phyloP scores from a whole-genome alignment of 371 early-diverging fungal genomes.

The Lichtheimia ramosa region DNA sequence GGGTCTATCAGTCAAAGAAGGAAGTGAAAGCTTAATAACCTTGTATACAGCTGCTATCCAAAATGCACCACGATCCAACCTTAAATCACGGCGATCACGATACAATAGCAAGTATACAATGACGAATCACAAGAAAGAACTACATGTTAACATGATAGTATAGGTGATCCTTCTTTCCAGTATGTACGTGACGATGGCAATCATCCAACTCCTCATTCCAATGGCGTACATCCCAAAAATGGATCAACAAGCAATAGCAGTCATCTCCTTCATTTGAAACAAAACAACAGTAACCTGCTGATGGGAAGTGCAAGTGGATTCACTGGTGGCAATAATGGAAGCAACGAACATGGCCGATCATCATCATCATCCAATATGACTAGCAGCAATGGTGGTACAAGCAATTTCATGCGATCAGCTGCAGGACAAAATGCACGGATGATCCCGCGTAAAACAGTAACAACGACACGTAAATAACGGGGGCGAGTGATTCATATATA shows the following conservation, averaged over 20 bases:
- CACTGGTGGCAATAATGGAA: too few species aligned
- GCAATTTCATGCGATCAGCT: conserved; percentile 3
- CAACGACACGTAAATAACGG: background rate
- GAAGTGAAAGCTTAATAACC: background rate
- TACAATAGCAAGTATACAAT: conserved; percentile 10
- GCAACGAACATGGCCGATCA: too few species aligned
- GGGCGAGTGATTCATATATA: background rate
- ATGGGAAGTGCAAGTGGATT: too few species aligned
- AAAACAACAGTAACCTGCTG: too few species aligned
- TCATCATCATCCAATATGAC: background rate
- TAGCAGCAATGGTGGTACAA: conserved; percentile 1
- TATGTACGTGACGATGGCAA: conserved; percentile 5
- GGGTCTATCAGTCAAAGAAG: background rate
- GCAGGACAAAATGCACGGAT: background rate
- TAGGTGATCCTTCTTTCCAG: conserved; percentile 13
- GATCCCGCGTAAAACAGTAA: conserved; percentile 7
- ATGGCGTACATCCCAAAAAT: too few species aligned
- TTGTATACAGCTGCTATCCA: conserved; percentile 8
- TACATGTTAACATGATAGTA: too few species aligned
- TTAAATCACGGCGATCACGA: conserved; percentile 10
- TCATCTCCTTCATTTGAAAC: too few species aligned
- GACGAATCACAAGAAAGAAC: background rate
- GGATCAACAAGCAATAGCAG: too few species aligned
- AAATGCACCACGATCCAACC: conserved; percentile 10
- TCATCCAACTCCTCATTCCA: background rate